phyloP scores from a whole-genome alignment of 352 stramenopile genomes.

The Phytophthora europaea region DNA sequence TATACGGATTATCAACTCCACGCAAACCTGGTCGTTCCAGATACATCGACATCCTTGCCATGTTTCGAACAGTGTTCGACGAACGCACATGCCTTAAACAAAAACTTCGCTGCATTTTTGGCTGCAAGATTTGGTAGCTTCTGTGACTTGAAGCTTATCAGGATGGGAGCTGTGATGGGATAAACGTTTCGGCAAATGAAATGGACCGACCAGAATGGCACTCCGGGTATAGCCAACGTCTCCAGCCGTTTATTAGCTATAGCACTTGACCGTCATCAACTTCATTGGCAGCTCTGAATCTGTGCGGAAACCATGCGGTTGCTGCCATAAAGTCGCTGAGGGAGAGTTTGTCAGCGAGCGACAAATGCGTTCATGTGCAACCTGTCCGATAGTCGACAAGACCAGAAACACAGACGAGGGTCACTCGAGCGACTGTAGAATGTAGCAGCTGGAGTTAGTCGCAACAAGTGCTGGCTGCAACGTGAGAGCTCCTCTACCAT shows the following conservation, averaged over 20 bases:
- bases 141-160: neutral
- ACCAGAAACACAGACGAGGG: neutral
- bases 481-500: neutral
- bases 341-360: neutral
- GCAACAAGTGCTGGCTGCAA: neutral
- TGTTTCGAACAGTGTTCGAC: too few species aligned
- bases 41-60: too few species aligned
- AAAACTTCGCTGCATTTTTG: too few species aligned
- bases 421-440: neutral
- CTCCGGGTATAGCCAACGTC: neutral
- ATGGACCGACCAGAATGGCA: neutral
- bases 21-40: too few species aligned
- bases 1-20: too few species aligned
- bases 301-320: constrained; percentile 1
- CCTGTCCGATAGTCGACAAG: neutral
- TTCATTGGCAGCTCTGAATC: neutral
- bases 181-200: neutral
- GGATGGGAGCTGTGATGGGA: neutral
- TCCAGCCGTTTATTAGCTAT: neutral
- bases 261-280: neutral
- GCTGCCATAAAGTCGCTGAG: neutral
- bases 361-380: neutral
- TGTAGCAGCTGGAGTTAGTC: neutral
- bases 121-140: too few species aligned
- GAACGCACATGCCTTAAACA: too few species aligned